Percentiles rank a stretch among this genome's conserved stretches.
These are phyloP conservation scores for Clonostachys sp. DNA, from an alignment of 2,329 filamentous ascomycete species.

Conservation along the genomic window DNA sequence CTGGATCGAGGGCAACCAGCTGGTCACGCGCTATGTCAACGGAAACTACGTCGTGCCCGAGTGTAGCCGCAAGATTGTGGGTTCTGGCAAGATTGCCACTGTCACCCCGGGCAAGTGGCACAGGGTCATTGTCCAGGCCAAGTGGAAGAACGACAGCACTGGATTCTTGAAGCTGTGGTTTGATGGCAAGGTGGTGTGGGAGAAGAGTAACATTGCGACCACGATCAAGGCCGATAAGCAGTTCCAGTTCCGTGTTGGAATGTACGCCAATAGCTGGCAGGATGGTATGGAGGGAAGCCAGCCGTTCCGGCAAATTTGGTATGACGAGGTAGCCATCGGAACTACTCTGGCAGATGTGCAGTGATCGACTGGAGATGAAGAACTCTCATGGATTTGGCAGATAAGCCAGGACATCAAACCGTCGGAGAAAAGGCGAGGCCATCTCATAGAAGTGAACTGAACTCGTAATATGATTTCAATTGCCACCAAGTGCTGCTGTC, in stretches of 20 bases:
- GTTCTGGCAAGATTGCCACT: conserved; percentile 21
- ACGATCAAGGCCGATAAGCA: conserved; percentile 34
- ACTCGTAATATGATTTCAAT: too few relatives aligned
- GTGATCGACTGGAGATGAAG: too few relatives aligned
- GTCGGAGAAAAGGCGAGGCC: too few relatives aligned
- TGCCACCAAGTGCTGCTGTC: too few relatives aligned
- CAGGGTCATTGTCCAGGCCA: conserved; percentile 35
- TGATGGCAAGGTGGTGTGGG: conserved; percentile 37
- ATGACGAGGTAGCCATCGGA: conserved; percentile 40
- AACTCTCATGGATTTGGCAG: too few relatives aligned
- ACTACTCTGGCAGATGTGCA: conserved; percentile 20
- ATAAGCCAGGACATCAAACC: too few relatives aligned
- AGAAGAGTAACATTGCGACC: conserved; percentile 31
- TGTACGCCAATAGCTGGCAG: conserved; percentile 46
- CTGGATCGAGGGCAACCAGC: conserved; percentile 35
- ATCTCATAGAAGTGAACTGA: too few relatives aligned
- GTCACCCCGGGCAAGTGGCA: conserved; percentile 40
- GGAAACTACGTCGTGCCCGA: conserved; percentile 16
- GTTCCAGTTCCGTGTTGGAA: conserved; percentile 40
- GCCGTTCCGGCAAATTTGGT: conserved; percentile 40
- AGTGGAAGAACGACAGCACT: conserved; percentile 34
- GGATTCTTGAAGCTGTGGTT: conserved; percentile 42
- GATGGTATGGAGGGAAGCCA: conserved; percentile 37
- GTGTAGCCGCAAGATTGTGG: conserved; percentile 12
- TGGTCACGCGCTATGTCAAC: conserved; percentile 29